Percentiles rank a stretch among this genome's conserved stretches.
Evolutionary conservation across 345 rosid species (phyloP).

Genomic region (Lumnitzera littorea): DNA sequence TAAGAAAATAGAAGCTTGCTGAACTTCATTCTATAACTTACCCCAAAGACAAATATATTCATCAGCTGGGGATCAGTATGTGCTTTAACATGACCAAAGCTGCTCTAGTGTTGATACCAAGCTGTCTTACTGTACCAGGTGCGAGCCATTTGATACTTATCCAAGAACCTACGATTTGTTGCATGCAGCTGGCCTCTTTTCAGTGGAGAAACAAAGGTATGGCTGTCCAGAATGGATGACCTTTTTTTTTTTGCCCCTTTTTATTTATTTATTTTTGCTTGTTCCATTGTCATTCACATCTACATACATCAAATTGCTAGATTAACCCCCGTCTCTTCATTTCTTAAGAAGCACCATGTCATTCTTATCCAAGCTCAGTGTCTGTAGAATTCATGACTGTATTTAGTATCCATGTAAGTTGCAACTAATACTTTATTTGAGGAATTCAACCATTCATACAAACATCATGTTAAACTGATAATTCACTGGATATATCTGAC

Average conservation of each 20-base stretch:
- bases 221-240: not conserved
- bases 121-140: constrained; percentile 37
- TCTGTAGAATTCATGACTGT: too few species aligned
- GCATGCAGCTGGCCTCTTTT: constrained; percentile 90
- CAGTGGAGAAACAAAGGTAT: constrained; percentile 84
- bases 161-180: constrained; percentile 90
- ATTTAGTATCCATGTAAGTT: too few species aligned
- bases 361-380: too few species aligned
- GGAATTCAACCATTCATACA: too few species aligned
- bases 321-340: not conserved
- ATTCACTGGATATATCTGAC: too few species aligned
- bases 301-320: not conserved
- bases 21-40: too few species aligned
- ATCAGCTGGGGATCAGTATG: not conserved
- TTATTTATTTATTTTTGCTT: not conserved
- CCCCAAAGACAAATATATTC: too few species aligned
- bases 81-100: not conserved
- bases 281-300: not conserved
- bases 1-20: too few species aligned
- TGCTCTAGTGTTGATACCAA: not conserved
- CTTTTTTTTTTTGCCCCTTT: not conserved
- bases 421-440: too few species aligned
- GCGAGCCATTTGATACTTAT: constrained; percentile 93
- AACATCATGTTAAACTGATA: too few species aligned
- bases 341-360: not conserved